Evolutionary conservation across 2,329 filamentous ascomycete genomes (phyloP), one percentile per base, ranked within the genome.

Genomic region (Malbranchea cinnamomea): DNA sequence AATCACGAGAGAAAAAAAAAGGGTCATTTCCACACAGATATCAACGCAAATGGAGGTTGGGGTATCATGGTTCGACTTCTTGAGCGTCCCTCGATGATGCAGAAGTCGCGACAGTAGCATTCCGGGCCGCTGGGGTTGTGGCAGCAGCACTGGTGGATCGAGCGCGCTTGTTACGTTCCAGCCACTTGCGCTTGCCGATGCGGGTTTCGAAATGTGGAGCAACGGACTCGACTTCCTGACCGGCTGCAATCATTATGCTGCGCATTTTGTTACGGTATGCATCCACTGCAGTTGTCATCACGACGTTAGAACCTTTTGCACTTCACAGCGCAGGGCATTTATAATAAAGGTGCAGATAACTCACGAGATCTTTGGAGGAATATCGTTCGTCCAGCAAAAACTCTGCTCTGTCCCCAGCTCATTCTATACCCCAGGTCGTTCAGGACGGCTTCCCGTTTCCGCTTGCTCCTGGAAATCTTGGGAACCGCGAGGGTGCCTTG

Each of bases 391-490:
- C 78, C 80, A 1, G 84, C 77, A 60, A 95, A 94, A 7, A 87
- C 81, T 46, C 87, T 69, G 52, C 84, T 89, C 59, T 95, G 87
- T 32, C 85, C 76, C 87, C 89, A 98, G 28, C 82, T 85, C 80
- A 98, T 91, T 26, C 87, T 74, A 53, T 91, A 92, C 2, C 84
- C 87, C 26, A 95, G 61, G 48, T 95, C 85, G 49, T 95, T 95
- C 37, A 95, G 61, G 28, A 81, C 72, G n/a, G 89, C 74, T 51
- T 95, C 87, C 59, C 82, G 89, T 28, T 67, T 70, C 28, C 83
- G 72, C 41, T 73, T 70, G 25, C 64, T 62, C 47, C 71, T 74
- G 28, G 74, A 74, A 53, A 84, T 74, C 35, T 74, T 68, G 15
- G 85, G 83, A 23, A 91, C 76, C 2, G 74, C 69, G 21, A 91